Conservation (phyloP, 106 monocot genomes). For the Acorus gramineus region DNA sequence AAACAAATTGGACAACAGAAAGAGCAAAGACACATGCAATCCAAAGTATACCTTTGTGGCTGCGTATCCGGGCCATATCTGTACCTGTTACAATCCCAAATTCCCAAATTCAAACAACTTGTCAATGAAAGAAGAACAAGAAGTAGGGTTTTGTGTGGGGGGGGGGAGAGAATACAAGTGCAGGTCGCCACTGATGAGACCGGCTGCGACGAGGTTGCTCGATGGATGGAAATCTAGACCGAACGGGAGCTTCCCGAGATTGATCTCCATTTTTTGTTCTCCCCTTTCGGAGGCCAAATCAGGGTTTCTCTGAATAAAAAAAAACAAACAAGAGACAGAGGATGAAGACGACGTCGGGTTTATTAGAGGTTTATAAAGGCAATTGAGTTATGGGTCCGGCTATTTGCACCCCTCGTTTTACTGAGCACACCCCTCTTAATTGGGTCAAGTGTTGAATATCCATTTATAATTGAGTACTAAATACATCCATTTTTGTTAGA, state of each 20-base stretch:
- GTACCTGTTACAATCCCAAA: slow-evolving; percentile 32
- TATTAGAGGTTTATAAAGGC: too few relatives aligned
- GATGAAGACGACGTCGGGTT: too few relatives aligned
- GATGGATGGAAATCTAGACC: slow-evolving; percentile 90
- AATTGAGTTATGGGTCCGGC: too few relatives aligned
- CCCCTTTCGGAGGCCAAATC: too few relatives aligned
- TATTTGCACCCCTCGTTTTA: too few relatives aligned
- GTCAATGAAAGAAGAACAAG: neutral
- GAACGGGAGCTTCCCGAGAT: slow-evolving; percentile 48
- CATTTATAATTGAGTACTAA: too few relatives aligned
- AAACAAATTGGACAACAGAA: neutral
- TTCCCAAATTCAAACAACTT: neutral
- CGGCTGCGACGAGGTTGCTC: slow-evolving; percentile 42
- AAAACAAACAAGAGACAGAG: too few relatives aligned
- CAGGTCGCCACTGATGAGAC: slow-evolving; percentile 74
- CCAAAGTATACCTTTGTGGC: slow-evolving; percentile 43
- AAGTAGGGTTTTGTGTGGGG: too few relatives aligned
- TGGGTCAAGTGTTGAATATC: too few relatives aligned
- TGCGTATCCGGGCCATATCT: slow-evolving; percentile 46
- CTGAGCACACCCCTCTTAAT: too few relatives aligned
- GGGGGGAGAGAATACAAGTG: slow-evolving; percentile 30
- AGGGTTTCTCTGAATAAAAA: too few relatives aligned
- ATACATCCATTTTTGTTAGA: too few relatives aligned
- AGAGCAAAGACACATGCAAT: neutral
- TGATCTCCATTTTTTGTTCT: slow-evolving; percentile 50